Percentiles rank a stretch among this genome's conserved stretches.
These are phyloP conservation scores for Massarina eburnea DNA, from an alignment of 2,329 filamentous ascomycete species.

Conservation along the genomic window DNA sequence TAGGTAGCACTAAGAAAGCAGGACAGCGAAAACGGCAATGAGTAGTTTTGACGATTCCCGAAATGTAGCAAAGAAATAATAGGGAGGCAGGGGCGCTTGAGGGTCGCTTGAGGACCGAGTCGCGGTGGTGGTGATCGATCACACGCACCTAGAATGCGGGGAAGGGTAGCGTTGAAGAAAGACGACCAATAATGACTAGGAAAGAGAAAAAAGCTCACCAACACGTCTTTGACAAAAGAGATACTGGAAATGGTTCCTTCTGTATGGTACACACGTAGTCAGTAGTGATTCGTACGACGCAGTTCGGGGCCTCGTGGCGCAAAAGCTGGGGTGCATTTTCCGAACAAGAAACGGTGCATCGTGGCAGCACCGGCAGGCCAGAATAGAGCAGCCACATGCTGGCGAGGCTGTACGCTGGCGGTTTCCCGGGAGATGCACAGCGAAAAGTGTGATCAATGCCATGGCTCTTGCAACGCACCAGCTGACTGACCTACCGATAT, in stretches of 20 bases:
- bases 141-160: constrained; percentile 13
- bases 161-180: not conserved
- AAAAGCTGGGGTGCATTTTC: constrained; percentile 30
- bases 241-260: constrained; percentile 83
- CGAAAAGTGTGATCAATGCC: too few species aligned
- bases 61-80: constrained; percentile 17
- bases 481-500: constrained; percentile 56
- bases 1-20: constrained; percentile 14
- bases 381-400: constrained; percentile 9
- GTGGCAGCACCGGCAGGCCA: constrained; percentile 18
- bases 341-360: constrained; percentile 8
- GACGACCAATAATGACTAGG: constrained; percentile 1
- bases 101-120: constrained; percentile 14
- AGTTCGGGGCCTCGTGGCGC: constrained; percentile 20
- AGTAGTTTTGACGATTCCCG: constrained; percentile 29
- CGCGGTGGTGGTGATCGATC: constrained; percentile 27
- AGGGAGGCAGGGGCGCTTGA: constrained; percentile 24
- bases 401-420: constrained; percentile 20
- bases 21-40: constrained; percentile 20
- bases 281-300: constrained; percentile 25
- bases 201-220: constrained; percentile 60
- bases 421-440: constrained; percentile 2
- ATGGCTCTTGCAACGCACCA: not conserved
- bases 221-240: constrained; percentile 79
- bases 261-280: constrained; percentile 43